These are phyloP conservation scores for Exophiala phaeomuriformis DNA, from an alignment of 2,329 filamentous ascomycete genomes.

Conservation along the genomic window DNA sequence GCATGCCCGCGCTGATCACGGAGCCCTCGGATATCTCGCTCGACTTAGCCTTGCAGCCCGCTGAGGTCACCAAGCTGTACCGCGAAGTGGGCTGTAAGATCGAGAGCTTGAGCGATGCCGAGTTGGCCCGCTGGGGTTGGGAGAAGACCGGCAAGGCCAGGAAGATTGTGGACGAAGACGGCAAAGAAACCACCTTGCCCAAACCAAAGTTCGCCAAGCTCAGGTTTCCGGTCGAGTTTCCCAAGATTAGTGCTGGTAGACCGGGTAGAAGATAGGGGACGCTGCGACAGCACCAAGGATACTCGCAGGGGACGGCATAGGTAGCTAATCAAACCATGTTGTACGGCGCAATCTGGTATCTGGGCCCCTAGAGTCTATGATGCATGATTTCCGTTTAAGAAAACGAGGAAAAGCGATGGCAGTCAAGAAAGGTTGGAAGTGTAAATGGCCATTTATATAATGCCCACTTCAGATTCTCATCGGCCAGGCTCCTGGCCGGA, in stretches of 20 bases:
- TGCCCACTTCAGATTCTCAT: slow-evolving; percentile 12
- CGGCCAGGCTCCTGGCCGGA: slow-evolving; percentile 1
- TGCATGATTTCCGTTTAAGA: too few relatives aligned
- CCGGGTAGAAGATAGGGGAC: slow-evolving; percentile 5
- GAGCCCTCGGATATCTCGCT: slow-evolving; percentile 41
- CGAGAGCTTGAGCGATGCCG: slow-evolving; percentile 36
- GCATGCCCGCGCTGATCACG: slow-evolving; percentile 33
- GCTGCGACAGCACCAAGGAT: neutral
- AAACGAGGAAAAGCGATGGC: neutral
- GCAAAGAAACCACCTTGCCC: slow-evolving; percentile 49
- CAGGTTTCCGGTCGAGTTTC: slow-evolving; percentile 73
- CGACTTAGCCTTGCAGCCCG: slow-evolving; percentile 37
- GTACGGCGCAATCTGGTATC: too few relatives aligned
- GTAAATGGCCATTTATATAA: slow-evolving; percentile 9
- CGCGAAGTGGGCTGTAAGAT: slow-evolving; percentile 42
- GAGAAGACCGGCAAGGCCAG: slow-evolving; percentile 41
- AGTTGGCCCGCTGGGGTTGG: slow-evolving; percentile 38
- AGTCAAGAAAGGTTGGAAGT: neutral
- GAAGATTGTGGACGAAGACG: slow-evolving; percentile 57
- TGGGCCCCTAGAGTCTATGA: too few relatives aligned
- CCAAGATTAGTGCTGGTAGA: slow-evolving; percentile 43
- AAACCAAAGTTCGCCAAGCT: slow-evolving; percentile 59
- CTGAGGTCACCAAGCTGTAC: slow-evolving; percentile 35
- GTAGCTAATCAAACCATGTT: neutral
- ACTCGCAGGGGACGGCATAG: neutral